Evolutionary conservation across 176 grass and related monocot species (phyloP).

Genomic region (Avena insularis): DNA sequence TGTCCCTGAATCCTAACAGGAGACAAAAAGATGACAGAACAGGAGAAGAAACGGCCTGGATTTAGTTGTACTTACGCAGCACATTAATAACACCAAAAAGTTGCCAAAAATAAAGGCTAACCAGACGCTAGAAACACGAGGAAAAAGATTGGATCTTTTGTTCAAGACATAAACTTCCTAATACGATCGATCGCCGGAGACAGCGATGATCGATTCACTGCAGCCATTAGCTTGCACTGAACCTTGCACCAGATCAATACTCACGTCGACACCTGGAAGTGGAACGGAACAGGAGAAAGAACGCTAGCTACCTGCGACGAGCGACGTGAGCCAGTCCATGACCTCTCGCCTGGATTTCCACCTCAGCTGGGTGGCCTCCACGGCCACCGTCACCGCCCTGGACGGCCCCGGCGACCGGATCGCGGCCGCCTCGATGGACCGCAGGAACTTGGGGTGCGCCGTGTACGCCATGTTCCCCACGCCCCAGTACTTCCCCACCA

Average conservation of each 20-base stretch:
- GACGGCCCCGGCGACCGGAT: slow-evolving; percentile 32
- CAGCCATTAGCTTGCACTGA: background rate
- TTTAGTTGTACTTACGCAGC: background rate
- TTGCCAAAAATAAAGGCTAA: background rate
- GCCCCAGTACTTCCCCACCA: slow-evolving; percentile 59
- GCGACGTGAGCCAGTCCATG: slow-evolving; percentile 69
- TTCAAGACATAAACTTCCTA: background rate
- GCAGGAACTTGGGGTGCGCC: slow-evolving; percentile 42
- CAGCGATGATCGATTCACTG: background rate
- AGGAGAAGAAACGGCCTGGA: background rate
- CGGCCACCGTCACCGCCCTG: slow-evolving; percentile 23
- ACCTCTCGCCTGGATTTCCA: slow-evolving; percentile 65
- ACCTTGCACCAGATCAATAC: background rate
- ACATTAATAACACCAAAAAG: background rate
- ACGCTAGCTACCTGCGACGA: slow-evolving; percentile 55
- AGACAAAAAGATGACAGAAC: background rate
- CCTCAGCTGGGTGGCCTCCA: slow-evolving; percentile 36
- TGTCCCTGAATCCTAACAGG: background rate
- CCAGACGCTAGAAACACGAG: background rate
- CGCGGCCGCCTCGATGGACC: slow-evolving; percentile 27
- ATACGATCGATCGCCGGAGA: background rate
- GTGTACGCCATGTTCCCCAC: slow-evolving; percentile 63
- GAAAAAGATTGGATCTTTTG: background rate
- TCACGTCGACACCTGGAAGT: background rate
- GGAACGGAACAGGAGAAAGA: background rate